Percentiles rank a stretch among this genome's conserved stretches.
These are phyloP conservation scores for Suillus plorans DNA, from an alignment of 768 basidiomycete genomes.

Conservation along the genomic window DNA sequence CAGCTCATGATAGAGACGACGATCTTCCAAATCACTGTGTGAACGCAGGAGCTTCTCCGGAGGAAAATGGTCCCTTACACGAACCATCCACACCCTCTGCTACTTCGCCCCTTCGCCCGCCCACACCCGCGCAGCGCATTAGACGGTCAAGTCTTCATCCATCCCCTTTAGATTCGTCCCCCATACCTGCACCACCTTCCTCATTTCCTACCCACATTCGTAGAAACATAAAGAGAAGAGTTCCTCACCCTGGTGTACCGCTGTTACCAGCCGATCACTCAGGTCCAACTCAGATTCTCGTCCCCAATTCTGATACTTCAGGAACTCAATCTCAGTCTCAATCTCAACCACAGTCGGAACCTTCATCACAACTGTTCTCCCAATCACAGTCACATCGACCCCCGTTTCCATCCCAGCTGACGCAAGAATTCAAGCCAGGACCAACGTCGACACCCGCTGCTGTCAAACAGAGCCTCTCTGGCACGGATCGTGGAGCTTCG, in stretches of 20 bases:
- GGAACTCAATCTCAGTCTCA: conserved; percentile 31
- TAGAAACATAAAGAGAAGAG: conserved; percentile 40
- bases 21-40: conserved; percentile 1
- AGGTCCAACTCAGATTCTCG: conserved; percentile 46
- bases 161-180: conserved; percentile 5
- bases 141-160: conserved; percentile 8
- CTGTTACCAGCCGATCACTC: conserved; percentile 33
- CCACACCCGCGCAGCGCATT: conserved; percentile 29
- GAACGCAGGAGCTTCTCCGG: conserved; percentile 17
- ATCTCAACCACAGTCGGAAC: conserved; percentile 33
- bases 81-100: conserved; percentile 10
- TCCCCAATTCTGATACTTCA: conserved; percentile 57
- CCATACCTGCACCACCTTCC: conserved; percentile 7
- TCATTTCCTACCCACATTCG: conserved; percentile 20
- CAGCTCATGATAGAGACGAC: conserved; percentile 6
- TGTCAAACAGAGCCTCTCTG: background rate
- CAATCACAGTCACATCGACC: conserved; percentile 12
- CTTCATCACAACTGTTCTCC: conserved; percentile 10
- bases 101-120: conserved; percentile 20
- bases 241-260: conserved; percentile 41
- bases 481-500: background rate
- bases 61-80: conserved; percentile 3
- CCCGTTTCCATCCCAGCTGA: conserved; percentile 18
- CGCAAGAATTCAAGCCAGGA: conserved; percentile 20
- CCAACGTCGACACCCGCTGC: conserved; percentile 20